phyloP scores from a whole-genome alignment of 257 asterid species.

The Paulownia fortunei region DNA sequence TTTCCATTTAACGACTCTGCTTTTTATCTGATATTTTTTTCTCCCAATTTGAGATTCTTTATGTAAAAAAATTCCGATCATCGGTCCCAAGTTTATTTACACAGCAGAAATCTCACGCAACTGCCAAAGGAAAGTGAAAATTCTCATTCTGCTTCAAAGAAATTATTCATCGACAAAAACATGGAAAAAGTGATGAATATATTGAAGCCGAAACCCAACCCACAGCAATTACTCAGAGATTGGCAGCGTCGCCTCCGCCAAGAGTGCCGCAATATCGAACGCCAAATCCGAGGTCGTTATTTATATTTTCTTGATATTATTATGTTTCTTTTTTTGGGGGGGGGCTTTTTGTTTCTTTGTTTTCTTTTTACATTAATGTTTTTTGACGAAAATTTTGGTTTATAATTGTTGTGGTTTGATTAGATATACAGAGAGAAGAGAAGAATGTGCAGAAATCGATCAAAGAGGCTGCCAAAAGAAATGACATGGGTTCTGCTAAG shows the following conservation, averaged over 20 bases:
- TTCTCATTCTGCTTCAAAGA: not conserved
- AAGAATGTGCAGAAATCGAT: conserved; percentile 90
- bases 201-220: conserved; percentile 82
- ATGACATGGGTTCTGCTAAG: conserved; percentile 97
- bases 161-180: not conserved
- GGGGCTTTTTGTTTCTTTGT: not conserved
- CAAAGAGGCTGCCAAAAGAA: conserved; percentile 89
- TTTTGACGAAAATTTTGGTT: conserved; percentile 4
- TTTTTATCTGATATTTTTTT: not conserved
- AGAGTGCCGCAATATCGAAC: conserved; percentile 87
- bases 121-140: not conserved
- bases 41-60: conserved; percentile 10
- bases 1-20: not conserved
- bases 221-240: conserved; percentile 78
- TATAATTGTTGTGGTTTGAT: conserved; percentile 30
- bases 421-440: conserved; percentile 93
- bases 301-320: not conserved
- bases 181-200: conserved; percentile 77
- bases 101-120: conserved; percentile 38
- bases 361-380: not conserved
- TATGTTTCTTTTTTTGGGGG: not conserved
- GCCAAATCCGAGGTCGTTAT: conserved; percentile 78
- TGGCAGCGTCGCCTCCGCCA: conserved; percentile 97
- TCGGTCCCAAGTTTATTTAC: not conserved
- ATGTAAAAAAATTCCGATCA: conserved; percentile 3